Percentiles rank a stretch among this genome's conserved stretches.
phyloP scores from a whole-genome alignment of 2,329 filamentous ascomycete species.

The Ophiostoma sp. region DNA sequence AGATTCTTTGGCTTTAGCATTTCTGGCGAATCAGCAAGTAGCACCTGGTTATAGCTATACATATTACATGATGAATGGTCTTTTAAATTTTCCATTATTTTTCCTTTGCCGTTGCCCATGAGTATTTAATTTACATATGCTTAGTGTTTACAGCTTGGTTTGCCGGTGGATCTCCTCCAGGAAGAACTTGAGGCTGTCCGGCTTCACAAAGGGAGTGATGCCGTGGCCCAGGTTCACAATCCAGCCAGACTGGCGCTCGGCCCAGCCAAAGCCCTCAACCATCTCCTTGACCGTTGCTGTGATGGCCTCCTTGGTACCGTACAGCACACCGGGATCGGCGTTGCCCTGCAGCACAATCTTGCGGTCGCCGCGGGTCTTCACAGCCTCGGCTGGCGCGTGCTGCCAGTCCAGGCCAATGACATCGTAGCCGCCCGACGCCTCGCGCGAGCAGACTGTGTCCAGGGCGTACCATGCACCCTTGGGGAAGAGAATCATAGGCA shows the following conservation, averaged over 20 bases:
- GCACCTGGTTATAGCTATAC: no score
- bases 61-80: neutral
- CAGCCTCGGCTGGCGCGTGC: slow-evolving; percentile 79
- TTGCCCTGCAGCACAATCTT: slow-evolving; percentile 83
- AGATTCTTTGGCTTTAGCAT: no score
- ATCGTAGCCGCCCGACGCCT: slow-evolving; percentile 60
- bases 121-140: neutral
- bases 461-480: slow-evolving; percentile 97
- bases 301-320: slow-evolving; percentile 76
- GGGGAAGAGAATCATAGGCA: slow-evolving; percentile 97
- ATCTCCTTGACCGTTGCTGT: slow-evolving; percentile 77
- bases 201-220: slow-evolving; percentile 90
- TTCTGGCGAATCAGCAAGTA: no score
- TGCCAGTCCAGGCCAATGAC: slow-evolving; percentile 95
- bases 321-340: slow-evolving; percentile 87
- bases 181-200: slow-evolving; percentile 87
- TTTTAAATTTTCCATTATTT: neutral
- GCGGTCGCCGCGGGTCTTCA: slow-evolving; percentile 70
- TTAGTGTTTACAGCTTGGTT: slow-evolving; percentile 37
- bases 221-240: slow-evolving; percentile 95
- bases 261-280: slow-evolving; percentile 74
- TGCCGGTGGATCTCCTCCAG: slow-evolving; percentile 84
- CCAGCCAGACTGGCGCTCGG: slow-evolving; percentile 80
- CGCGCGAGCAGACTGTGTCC: slow-evolving; percentile 69
- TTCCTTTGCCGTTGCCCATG: neutral